Evolutionary conservation across 1,284 basidiomycete genomes (phyloP).

Genomic region (Tylopilus sp.): DNA sequence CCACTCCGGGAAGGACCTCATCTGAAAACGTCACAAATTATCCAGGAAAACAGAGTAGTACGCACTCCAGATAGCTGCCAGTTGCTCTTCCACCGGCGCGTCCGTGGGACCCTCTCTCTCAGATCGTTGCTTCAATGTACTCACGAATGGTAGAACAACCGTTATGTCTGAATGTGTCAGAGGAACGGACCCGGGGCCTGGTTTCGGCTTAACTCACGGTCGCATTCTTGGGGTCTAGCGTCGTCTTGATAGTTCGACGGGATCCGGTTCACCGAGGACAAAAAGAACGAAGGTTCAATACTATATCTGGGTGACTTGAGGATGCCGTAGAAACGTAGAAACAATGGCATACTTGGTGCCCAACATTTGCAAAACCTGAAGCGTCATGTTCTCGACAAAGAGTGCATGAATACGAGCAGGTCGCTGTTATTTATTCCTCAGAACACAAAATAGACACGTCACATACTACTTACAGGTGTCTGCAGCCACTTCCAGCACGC

Average conservation of each 20-base stretch:
- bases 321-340: background rate
- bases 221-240: background rate
- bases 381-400: background rate
- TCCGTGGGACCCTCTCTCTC: background rate
- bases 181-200: background rate
- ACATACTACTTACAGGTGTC: background rate
- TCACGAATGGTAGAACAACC: background rate
- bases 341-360: background rate
- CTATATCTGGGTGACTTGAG: background rate
- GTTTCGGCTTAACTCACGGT: background rate
- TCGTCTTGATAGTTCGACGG: background rate
- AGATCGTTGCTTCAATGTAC: background rate
- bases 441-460: background rate
- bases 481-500: background rate
- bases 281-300: background rate
- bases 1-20: background rate
- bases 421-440: background rate
- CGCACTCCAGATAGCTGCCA: background rate
- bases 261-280: background rate
- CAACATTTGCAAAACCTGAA: background rate
- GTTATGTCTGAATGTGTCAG: background rate
- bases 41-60: background rate
- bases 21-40: background rate
- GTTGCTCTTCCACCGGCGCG: background rate
- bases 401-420: background rate